Evolutionary conservation across 2,329 filamentous ascomycete species (phyloP), one percentile per base, ranked within the genome.

Genomic region (Onygenales sp.): DNA sequence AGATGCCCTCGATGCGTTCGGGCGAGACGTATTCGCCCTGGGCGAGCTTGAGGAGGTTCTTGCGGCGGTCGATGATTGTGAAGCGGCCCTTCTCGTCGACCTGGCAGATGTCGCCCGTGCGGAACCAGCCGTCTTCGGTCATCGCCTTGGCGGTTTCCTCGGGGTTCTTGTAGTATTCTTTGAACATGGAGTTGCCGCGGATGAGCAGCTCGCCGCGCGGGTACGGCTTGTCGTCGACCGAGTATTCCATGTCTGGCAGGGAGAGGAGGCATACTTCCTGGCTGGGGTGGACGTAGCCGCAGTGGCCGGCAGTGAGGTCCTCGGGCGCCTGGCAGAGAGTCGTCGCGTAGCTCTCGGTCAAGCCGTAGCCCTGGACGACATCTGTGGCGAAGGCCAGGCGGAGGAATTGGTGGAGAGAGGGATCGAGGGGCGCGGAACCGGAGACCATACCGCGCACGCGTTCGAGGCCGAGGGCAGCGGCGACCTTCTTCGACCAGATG

Each of bases 21-120:
- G 93, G 93, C 1, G 91, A 95, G 64, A 98, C 89, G 73, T 98
- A 98, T 75, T 98, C 93, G 69, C 93, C 93, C 72, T 98, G 93
- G 0, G 92, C 85, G 53, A 98, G 82, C 80, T 98, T 98, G 67
- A 98, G 83, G n/a, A 98, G 89, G 72, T 97, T 97, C 86, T 98
- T 98, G 74, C 90, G 86, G 63, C 93, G 90, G 72, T 98, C 93
- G 63, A 98, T 86, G 71, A 98, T 95, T 71, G 82, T 84, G 77
- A 97, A 86, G 56, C 91, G 88, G 57, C 93, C 93, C 65, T 87
- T 72, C 60, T 84, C 83, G 70, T 98, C 93, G 27, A 98, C 78
- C 59, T 84, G 81, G 65, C 84, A 89, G 60, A 98, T 92, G 64
- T 98, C 93, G 53, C 93, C 93, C 0, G 90, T 96, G 68, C 87